Evolutionary conservation across 2,329 filamentous ascomycete genomes (phyloP).

Genomic region (Pseudocercospora crystallina): DNA sequence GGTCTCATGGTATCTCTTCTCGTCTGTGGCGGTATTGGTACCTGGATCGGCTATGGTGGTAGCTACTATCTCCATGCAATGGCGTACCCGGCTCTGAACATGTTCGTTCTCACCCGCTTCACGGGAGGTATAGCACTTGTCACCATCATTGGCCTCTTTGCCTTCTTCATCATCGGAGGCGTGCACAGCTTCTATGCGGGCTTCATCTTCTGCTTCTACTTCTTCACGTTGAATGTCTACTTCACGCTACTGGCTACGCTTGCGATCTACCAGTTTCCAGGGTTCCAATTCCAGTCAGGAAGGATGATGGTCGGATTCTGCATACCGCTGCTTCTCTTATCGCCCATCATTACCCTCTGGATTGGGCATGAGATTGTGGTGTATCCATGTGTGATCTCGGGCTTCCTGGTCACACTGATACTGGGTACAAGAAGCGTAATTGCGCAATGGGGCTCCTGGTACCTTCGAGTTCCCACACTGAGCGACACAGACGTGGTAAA

Average conservation of each 20-base stretch:
- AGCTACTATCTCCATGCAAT: slow-evolving; percentile 61
- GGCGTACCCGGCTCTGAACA: slow-evolving; percentile 56
- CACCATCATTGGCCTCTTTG: slow-evolving; percentile 52
- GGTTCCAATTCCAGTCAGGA: slow-evolving; percentile 58
- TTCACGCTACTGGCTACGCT: slow-evolving; percentile 56
- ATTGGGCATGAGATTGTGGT: slow-evolving; percentile 48
- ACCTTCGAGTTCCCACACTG: slow-evolving; percentile 50
- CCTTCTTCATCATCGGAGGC: slow-evolving; percentile 46
- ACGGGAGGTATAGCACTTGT: slow-evolving; percentile 44
- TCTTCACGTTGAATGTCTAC: slow-evolving; percentile 59
- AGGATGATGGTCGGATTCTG: slow-evolving; percentile 39
- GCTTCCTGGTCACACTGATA: slow-evolving; percentile 54
- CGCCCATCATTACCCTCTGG: slow-evolving; percentile 10
- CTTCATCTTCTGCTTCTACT: slow-evolving; percentile 60
- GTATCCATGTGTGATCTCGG: slow-evolving; percentile 55
- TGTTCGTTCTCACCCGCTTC: slow-evolving; percentile 56
- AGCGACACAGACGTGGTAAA: slow-evolving; percentile 52
- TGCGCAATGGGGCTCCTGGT: slow-evolving; percentile 61
- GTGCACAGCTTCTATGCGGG: slow-evolving; percentile 46
- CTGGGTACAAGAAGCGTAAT: slow-evolving; percentile 55
- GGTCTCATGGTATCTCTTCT: slow-evolving; percentile 58
- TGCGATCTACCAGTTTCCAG: slow-evolving; percentile 49
- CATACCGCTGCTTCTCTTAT: slow-evolving; percentile 6
- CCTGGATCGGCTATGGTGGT: slow-evolving; percentile 63
- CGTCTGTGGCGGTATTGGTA: slow-evolving; percentile 60